Evolutionary conservation across 208 protist species (phyloP), one percentile per base, ranked within the genome.

Genomic region (Dictyostelium gargantuum): DNA sequence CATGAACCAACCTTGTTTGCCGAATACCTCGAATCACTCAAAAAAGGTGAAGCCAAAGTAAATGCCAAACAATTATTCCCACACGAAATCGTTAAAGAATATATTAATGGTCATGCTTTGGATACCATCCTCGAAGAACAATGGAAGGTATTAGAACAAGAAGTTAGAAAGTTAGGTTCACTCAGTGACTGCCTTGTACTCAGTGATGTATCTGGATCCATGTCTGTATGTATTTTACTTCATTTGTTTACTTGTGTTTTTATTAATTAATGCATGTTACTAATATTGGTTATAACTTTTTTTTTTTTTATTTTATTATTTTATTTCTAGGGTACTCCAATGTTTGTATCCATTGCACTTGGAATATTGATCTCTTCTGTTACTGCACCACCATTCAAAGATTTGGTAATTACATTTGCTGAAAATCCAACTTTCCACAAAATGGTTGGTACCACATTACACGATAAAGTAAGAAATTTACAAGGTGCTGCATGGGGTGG

Each of bases 331-430:
- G 94, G 94, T 38, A 79, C 44, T n/a, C 94, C 94, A 72, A 95
- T 95, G 85, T 29, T 92, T 66, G 94, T 95, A 2, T 72, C 85
- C 9, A 84, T 95, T 23, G 85, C 93, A 19, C 32, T 95, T 6
- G 94, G 94, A 35, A 70, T 95, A 2, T 54, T 95, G 26, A 80
- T 94, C 5, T 38, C 52, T 13, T 23, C 68, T 15, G 61, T 95
- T 8, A 56, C 77, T 0, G 63, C 26, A 3, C 61, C 48, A 15
- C 76, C 93, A 58, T 95, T 95, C 63, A 86, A 50, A 15, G 48
- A 93, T 21, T 48, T 75, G 19, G 50, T 95, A 6, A 89, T 95
- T 21, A 92, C 94, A 15, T 95, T 95, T 52, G 32, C 70, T 46
- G 52, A 70, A 26, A 52, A 26, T 19, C 94, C 94, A 68, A 26